These are phyloP conservation scores for Vanderwaltozyma yarrowii DNA, from an alignment of 805 yeast species.

Conservation along the genomic window DNA sequence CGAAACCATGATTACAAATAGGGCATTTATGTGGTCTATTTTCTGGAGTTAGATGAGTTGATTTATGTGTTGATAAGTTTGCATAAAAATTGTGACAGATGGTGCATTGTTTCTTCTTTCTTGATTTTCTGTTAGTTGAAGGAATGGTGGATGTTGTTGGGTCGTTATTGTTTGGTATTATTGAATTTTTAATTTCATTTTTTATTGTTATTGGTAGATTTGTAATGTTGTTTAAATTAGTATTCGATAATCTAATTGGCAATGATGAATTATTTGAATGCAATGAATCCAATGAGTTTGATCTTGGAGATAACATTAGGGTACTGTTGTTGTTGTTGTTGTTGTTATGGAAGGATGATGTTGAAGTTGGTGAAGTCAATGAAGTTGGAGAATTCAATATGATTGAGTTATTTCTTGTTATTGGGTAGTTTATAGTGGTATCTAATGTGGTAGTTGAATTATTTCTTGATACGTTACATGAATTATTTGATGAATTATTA, in stretches of 20 bases:
- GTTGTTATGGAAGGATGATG: neutral
- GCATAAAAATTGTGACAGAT: constrained; percentile 59
- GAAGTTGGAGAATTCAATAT: no score
- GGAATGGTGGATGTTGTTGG: no score
- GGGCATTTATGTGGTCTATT: constrained; percentile 71
- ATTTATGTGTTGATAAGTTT: constrained; percentile 74
- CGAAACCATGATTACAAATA: constrained; percentile 75
- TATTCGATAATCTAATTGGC: no score
- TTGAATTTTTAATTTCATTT: neutral
- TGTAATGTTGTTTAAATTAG: no score
- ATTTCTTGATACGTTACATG: neutral
- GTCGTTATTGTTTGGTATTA: neutral
- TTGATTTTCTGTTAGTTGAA: constrained; percentile 27
- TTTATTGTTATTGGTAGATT: neutral
- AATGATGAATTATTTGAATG: neutral
- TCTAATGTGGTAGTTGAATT: neutral
- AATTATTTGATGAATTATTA: neutral
- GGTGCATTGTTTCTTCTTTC: constrained; percentile 65
- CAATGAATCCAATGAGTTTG: neutral
- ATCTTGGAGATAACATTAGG: neutral
- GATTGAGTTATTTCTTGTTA: neutral
- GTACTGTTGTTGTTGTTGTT: no score
- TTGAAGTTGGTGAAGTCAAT: no score
- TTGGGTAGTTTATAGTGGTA: neutral
- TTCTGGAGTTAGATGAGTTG: constrained; percentile 64